Percentiles rank a stretch among this genome's conserved stretches.
Conservation (phyloP, 148 eudicot genomes). For the Vaccinium macrocarpon region DNA sequence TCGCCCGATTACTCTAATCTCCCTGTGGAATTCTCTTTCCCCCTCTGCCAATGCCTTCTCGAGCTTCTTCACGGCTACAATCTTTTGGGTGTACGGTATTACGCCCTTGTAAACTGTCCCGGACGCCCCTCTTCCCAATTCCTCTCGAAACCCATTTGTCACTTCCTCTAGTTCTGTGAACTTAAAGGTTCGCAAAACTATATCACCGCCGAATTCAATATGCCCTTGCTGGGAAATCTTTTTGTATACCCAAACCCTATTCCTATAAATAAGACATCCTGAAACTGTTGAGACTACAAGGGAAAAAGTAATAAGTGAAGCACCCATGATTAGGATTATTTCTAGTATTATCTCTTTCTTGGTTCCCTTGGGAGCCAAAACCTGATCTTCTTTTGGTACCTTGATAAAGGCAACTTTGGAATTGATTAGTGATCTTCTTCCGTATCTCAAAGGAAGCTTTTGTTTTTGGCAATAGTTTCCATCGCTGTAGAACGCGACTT, state of each 20-base stretch:
- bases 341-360: not conserved
- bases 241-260: not conserved
- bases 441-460: conserved; percentile 29
- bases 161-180: conserved; percentile 10
- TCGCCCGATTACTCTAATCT: conserved; percentile 6
- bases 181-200: not conserved
- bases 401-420: conserved; percentile 13
- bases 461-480: conserved; percentile 9
- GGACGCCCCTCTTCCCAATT: conserved; percentile 12
- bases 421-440: not conserved
- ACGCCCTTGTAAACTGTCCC: conserved; percentile 4
- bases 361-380: not conserved
- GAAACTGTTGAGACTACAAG: not conserved
- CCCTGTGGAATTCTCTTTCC: conserved; percentile 5
- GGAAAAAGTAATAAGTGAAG: not conserved
- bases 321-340: not conserved
- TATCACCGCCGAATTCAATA: not conserved
- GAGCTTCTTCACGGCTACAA: conserved; percentile 11
- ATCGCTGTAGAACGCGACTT: conserved; percentile 14
- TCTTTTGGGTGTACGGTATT: not conserved
- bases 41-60: conserved; percentile 1
- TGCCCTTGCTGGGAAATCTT: not conserved
- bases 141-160: conserved; percentile 8
- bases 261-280: not conserved
- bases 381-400: not conserved